Evolutionary conservation across 2,329 filamentous ascomycete species (phyloP).

Genomic region (Alternaria metachromatica): DNA sequence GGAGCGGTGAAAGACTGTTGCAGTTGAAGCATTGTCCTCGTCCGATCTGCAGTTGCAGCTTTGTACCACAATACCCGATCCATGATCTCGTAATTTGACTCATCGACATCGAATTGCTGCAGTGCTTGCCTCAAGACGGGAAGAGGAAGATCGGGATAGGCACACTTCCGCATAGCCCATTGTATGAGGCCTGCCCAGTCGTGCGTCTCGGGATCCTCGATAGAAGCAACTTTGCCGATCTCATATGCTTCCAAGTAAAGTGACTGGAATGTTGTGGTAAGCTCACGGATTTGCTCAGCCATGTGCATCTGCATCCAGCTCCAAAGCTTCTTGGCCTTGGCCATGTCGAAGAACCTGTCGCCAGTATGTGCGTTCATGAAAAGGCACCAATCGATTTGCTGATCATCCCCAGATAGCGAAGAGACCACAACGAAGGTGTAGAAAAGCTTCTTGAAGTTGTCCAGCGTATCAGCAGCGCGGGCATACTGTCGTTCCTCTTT

Average conservation of each 20-base stretch:
- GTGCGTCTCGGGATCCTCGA: constrained; percentile 68
- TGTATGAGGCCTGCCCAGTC: constrained; percentile 72
- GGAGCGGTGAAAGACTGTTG: constrained; percentile 33
- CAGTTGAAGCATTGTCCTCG: constrained; percentile 33
- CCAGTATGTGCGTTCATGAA: constrained; percentile 49
- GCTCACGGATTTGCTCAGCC: constrained; percentile 58
- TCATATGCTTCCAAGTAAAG: constrained; percentile 72
- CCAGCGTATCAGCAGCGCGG: constrained; percentile 25
- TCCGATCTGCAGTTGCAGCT: constrained; percentile 29
- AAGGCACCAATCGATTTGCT: constrained; percentile 52
- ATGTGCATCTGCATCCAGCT: constrained; percentile 43
- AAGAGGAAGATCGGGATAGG: constrained; percentile 35
- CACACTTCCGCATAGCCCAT: constrained; percentile 65
- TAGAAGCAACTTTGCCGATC: constrained; percentile 63
- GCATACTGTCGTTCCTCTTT: constrained; percentile 24
- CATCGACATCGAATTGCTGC: constrained; percentile 30
- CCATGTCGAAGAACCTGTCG: constrained; percentile 43
- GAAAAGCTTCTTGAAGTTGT: constrained; percentile 41
- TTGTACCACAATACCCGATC: constrained; percentile 37
- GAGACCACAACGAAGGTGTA: constrained; percentile 40
- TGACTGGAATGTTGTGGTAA: constrained; percentile 69
- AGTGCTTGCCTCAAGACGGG: constrained; percentile 29
- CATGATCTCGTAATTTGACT: constrained; percentile 37
- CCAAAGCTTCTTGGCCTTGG: constrained; percentile 49
- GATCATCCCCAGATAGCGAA: constrained; percentile 46